Percentiles rank a stretch among this genome's conserved stretches.
phyloP scores from a whole-genome alignment of 768 basidiomycete genomes.

The Leccinum fibrillosum region DNA sequence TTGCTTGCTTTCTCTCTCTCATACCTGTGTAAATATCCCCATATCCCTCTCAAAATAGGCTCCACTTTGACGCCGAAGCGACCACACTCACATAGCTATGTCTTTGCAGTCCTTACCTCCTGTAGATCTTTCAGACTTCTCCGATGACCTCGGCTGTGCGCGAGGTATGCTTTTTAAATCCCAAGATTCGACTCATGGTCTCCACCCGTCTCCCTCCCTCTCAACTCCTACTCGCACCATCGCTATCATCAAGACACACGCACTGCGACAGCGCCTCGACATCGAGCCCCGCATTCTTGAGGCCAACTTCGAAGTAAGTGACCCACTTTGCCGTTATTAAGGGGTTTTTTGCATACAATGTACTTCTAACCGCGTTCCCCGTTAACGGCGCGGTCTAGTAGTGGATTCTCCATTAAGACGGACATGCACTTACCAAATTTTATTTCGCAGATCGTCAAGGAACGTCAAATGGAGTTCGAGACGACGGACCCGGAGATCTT shows the following conservation, averaged over 20 bases:
- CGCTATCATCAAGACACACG: conserved; percentile 82
- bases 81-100: conserved; percentile 20
- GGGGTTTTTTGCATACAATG: background rate
- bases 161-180: background rate
- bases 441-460: conserved; percentile 68
- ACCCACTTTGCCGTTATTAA: conserved; percentile 1
- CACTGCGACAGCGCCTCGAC: conserved; percentile 68
- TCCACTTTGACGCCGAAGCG: conserved; percentile 5
- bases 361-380: conserved; percentile 1
- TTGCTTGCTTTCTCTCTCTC: conserved; percentile 5
- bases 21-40: conserved; percentile 22
- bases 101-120: conserved; percentile 11
- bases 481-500: conserved; percentile 75
- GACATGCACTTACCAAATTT: conserved; percentile 14
- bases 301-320: conserved; percentile 75
- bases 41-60: conserved; percentile 1
- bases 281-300: conserved; percentile 78
- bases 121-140: conserved; percentile 17
- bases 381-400: background rate
- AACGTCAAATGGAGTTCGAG: conserved; percentile 87
- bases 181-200: conserved; percentile 2
- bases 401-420: conserved; percentile 15
- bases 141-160: conserved; percentile 10
- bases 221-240: conserved; percentile 55
- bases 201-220: conserved; percentile 8